These are phyloP conservation scores for Coemansia sp. DNA, from an alignment of 192 early-diverging fungal genomes.

Conservation along the genomic window DNA sequence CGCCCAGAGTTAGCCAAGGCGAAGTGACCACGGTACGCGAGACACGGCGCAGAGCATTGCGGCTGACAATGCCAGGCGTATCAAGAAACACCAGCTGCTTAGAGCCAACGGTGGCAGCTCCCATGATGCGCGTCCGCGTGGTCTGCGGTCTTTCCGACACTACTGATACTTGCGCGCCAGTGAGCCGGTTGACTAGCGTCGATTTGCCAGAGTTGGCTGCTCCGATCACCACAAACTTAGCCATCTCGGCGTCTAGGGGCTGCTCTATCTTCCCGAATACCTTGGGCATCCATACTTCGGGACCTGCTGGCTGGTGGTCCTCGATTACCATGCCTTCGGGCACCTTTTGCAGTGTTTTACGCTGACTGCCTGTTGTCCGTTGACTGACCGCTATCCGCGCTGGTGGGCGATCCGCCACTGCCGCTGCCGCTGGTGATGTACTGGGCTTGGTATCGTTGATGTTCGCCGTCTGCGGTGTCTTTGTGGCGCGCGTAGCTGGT, in stretches of 20 bases:
- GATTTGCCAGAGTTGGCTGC: constrained; percentile 78
- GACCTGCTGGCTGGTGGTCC: constrained; percentile 16
- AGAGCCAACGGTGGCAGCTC: constrained; percentile 58
- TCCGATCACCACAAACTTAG: constrained; percentile 67
- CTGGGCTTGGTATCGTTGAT: background rate
- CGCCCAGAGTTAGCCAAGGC: constrained; percentile 47
- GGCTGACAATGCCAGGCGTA: constrained; percentile 51
- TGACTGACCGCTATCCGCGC: background rate
- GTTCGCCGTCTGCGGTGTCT: constrained; percentile 1
- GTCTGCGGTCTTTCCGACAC: constrained; percentile 74
- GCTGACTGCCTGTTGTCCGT: background rate
- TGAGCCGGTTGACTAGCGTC: constrained; percentile 71
- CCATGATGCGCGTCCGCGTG: constrained; percentile 67
- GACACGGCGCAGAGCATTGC: constrained; percentile 36
- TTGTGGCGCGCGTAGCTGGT: constrained; percentile 11
- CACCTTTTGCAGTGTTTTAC: constrained; percentile 4
- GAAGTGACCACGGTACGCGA: constrained; percentile 39
- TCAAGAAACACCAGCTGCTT: constrained; percentile 64
- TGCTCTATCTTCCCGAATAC: constrained; percentile 55
- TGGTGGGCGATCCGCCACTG: constrained; percentile 11
- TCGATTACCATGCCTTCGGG: constrained; percentile 6
- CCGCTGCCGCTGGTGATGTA: background rate
- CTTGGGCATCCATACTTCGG: constrained; percentile 35
- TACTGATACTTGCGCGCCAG: constrained; percentile 62
- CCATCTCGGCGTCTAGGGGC: constrained; percentile 62